Conservation (phyloP, 2,329 filamentous ascomycete species). For the Aspergillus sojae region DNA sequence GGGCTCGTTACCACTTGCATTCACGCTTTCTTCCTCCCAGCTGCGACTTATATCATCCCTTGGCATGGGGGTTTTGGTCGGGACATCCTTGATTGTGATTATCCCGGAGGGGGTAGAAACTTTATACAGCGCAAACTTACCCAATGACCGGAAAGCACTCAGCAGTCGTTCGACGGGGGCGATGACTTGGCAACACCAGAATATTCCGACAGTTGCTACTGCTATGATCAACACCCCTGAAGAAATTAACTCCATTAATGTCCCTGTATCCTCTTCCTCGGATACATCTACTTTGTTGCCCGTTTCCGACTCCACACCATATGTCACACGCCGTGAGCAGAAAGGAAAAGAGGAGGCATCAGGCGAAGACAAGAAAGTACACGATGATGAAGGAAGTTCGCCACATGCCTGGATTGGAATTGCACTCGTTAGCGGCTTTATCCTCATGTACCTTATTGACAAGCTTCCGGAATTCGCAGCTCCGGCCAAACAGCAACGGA, state of each 20-base stretch:
- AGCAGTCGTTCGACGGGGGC: conserved; percentile 29
- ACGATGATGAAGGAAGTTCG: conserved; percentile 48
- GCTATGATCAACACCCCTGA: conserved; percentile 4
- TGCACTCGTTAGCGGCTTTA: conserved; percentile 83
- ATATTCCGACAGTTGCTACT: conserved; percentile 21
- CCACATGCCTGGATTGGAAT: conserved; percentile 82
- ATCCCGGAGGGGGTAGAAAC: conserved; percentile 96
- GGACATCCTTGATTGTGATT: conserved; percentile 93
- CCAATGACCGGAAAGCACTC: conserved; percentile 34
- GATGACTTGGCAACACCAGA: conserved; percentile 33
- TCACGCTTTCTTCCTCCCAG: conserved; percentile 83
- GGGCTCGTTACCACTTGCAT: conserved; percentile 85
- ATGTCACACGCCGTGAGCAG: conserved; percentile 27
- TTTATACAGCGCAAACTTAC: conserved; percentile 63
- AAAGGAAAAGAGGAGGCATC: conserved; percentile 30
- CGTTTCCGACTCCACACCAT: conserved; percentile 20
- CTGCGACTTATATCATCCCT: conserved; percentile 87
- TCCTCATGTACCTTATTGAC: conserved; percentile 96
- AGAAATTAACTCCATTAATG: background rate
- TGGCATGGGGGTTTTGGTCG: conserved; percentile 90
- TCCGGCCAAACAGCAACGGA: conserved; percentile 64
- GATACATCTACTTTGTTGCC: background rate
- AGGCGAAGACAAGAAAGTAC: conserved; percentile 40
- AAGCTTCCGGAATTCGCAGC: conserved; percentile 75
- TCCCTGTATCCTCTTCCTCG: background rate